These are phyloP conservation scores for Begonia loranthoides DNA, from an alignment of 306 rosid genomes.

Conservation along the genomic window DNA sequence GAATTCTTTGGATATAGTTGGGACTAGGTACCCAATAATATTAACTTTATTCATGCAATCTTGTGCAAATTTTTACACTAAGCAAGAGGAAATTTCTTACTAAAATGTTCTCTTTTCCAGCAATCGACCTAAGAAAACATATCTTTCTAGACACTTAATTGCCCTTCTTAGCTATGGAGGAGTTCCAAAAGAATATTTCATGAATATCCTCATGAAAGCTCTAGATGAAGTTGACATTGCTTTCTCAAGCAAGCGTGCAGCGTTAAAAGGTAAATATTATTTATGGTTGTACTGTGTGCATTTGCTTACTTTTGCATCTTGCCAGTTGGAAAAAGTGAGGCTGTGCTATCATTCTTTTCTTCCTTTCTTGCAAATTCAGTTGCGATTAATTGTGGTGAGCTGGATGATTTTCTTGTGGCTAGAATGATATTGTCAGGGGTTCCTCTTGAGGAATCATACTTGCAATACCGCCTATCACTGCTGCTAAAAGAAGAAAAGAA, in stretches of 20 bases:
- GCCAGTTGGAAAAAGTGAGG: neutral
- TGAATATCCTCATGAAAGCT: slow-evolving; percentile 28
- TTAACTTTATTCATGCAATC: neutral
- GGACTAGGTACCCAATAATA: slow-evolving; percentile 42
- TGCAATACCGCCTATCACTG: slow-evolving; percentile 30
- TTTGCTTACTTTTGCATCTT: neutral
- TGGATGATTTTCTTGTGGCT: slow-evolving; percentile 36
- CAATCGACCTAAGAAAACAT: slow-evolving; percentile 28
- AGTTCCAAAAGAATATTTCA: slow-evolving; percentile 55
- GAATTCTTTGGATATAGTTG: slow-evolving; percentile 57
- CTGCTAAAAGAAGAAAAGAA: slow-evolving; percentile 29
- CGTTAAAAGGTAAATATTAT: slow-evolving; percentile 39
- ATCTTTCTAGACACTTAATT: slow-evolving; percentile 38
- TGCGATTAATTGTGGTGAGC: slow-evolving; percentile 26
- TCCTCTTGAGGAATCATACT: slow-evolving; percentile 62
- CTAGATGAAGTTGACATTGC: slow-evolving; percentile 26
- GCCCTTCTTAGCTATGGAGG: slow-evolving; percentile 76
- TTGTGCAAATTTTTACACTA: neutral
- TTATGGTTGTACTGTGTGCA: slow-evolving; percentile 1
- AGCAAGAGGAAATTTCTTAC: slow-evolving; percentile 9
- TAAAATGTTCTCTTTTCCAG: slow-evolving; percentile 29
- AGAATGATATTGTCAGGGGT: slow-evolving; percentile 60
- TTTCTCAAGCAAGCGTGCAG: slow-evolving; percentile 38
- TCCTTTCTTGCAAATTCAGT: slow-evolving; percentile 25
- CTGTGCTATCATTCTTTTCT: neutral